phyloP scores from a whole-genome alignment of 169 alveolate genomes.

The Plasmodium inui region DNA sequence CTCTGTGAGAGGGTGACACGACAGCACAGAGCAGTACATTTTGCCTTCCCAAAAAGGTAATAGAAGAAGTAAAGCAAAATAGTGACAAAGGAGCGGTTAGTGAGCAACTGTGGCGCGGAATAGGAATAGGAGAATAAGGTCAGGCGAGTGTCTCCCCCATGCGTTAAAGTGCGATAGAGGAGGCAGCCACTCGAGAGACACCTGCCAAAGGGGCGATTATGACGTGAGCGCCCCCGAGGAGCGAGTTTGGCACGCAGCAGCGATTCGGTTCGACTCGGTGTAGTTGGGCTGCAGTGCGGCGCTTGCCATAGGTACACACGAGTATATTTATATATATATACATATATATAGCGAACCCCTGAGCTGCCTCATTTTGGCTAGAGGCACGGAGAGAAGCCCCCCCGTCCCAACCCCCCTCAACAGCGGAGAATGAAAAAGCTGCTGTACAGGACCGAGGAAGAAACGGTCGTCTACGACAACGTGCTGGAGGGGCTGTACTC shows the following conservation, averaged over 20 bases:
- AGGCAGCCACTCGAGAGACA: neutral
- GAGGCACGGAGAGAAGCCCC: neutral
- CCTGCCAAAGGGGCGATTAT: neutral
- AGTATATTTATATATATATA: neutral
- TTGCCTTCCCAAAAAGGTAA: neutral
- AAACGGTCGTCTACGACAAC: slow-evolving; percentile 63
- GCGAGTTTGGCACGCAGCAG: neutral
- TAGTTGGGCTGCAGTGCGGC: neutral
- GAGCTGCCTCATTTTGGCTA: neutral
- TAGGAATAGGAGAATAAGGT: neutral
- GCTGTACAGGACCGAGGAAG: slow-evolving; percentile 45
- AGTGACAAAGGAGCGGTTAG: neutral
- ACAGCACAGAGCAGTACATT: neutral
- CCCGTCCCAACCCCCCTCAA: neutral
- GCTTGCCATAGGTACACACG: neutral
- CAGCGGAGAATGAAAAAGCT: slow-evolving; percentile 32
- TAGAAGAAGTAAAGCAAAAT: neutral
- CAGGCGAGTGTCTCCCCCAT: neutral
- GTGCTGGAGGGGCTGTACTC: slow-evolving; percentile 65
- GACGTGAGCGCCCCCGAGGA: neutral
- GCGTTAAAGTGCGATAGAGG: neutral
- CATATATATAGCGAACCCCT: neutral
- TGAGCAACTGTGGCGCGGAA: neutral
- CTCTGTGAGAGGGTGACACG: neutral
- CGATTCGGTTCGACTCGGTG: neutral